These are phyloP conservation scores for Scytalidium lignicola DNA, from an alignment of 2,329 filamentous ascomycete genomes.

Conservation along the genomic window DNA sequence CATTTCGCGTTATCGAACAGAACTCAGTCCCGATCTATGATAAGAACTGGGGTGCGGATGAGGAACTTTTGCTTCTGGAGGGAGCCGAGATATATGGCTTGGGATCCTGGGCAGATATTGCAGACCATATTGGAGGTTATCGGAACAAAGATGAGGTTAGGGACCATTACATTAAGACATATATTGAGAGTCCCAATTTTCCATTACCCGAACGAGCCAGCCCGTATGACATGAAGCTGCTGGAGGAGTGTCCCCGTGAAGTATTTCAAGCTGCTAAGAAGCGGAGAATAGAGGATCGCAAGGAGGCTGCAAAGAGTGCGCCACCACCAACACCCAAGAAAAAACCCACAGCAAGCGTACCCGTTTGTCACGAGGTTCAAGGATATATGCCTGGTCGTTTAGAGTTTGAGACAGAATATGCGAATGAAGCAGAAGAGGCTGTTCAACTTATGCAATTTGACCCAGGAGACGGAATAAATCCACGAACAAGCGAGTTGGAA, in stretches of 20 bases:
- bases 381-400: constrained; percentile 97
- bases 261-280: constrained; percentile 94
- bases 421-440: constrained; percentile 96
- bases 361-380: constrained; percentile 94
- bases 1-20: constrained; percentile 93
- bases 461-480: constrained; percentile 87
- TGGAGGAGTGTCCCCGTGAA: constrained; percentile 77
- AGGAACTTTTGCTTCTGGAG: constrained; percentile 88
- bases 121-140: constrained; percentile 95
- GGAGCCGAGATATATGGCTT: constrained; percentile 94
- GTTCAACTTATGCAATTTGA: constrained; percentile 99
- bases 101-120: constrained; percentile 96
- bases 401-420: constrained; percentile 96
- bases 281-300: constrained; percentile 83
- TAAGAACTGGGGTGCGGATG: constrained; percentile 92
- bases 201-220: constrained; percentile 83
- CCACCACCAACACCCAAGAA: constrained; percentile 83
- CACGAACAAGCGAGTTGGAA: constrained; percentile 76
- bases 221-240: constrained; percentile 72
- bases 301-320: constrained; percentile 79
- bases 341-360: constrained; percentile 92
- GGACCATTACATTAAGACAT: constrained; percentile 87
- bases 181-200: constrained; percentile 77
- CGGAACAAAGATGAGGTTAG: constrained; percentile 92
- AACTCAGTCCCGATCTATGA: constrained; percentile 97